These are phyloP conservation scores for Beauveria brongniartii DNA, from an alignment of 2,329 filamentous ascomycete genomes.

Conservation along the genomic window DNA sequence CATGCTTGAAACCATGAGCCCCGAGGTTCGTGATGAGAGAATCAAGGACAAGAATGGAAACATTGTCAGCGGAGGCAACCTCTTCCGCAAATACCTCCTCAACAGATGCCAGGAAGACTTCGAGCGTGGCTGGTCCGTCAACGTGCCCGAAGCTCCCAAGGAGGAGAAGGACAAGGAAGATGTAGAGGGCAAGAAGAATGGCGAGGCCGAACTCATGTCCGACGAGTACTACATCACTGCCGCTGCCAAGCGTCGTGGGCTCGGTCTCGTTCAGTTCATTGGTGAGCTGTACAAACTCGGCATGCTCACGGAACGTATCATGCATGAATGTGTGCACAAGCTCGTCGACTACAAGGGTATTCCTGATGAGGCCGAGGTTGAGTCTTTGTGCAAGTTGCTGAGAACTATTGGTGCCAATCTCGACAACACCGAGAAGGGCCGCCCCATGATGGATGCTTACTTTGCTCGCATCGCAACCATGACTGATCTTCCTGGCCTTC, in stretches of 20 bases:
- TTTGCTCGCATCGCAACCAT: slow-evolving; percentile 81
- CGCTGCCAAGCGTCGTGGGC: slow-evolving; percentile 89
- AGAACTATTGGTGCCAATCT: slow-evolving; percentile 86
- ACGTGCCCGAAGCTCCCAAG: slow-evolving; percentile 64
- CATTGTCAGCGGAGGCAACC: slow-evolving; percentile 80
- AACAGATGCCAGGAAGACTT: slow-evolving; percentile 99
- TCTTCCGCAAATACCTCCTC: slow-evolving; percentile 97
- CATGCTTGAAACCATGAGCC: slow-evolving; percentile 92
- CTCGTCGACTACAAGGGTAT: slow-evolving; percentile 89
- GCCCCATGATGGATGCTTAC: slow-evolving; percentile 84
- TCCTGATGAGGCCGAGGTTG: slow-evolving; percentile 92
- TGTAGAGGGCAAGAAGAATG: slow-evolving; percentile 39
- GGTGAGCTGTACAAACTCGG: slow-evolving; percentile 97
- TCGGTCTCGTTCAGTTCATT: slow-evolving; percentile 98
- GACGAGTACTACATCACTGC: slow-evolving; percentile 95
- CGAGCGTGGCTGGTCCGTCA: slow-evolving; percentile 91
- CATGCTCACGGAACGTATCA: slow-evolving; percentile 98
- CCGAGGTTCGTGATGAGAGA: slow-evolving; percentile 89
- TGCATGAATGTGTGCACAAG: slow-evolving; percentile 98
- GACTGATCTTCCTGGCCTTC: slow-evolving; percentile 69
- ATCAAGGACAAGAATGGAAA: slow-evolving; percentile 86
- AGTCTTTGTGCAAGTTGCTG: slow-evolving; percentile 88
- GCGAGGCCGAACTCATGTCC: slow-evolving; percentile 75
- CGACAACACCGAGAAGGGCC: slow-evolving; percentile 74
- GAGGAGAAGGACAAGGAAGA: slow-evolving; percentile 49